Evolutionary conservation across 257 asterid genomes (phyloP).

Genomic region (Fraxinus quadrangulata): DNA sequence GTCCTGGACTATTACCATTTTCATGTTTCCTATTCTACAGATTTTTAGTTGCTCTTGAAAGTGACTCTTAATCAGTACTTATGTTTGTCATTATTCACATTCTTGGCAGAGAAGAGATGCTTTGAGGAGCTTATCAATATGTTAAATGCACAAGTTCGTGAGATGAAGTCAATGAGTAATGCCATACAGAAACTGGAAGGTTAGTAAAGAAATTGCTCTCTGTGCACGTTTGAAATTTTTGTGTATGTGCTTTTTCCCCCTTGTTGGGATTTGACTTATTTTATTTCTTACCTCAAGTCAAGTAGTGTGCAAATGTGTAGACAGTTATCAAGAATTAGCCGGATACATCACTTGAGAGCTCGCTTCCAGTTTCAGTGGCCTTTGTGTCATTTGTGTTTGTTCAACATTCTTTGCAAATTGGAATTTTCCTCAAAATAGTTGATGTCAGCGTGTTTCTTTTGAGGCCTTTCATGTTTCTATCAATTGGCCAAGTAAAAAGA

Average conservation of each 20-base stretch:
- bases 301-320: not conserved
- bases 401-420: not conserved
- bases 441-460: not conserved
- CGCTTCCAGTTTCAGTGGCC: not conserved
- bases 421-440: not conserved
- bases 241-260: not conserved
- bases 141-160: conserved; percentile 70
- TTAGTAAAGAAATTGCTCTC: conserved; percentile 34
- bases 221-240: not conserved
- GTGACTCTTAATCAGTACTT: conserved; percentile 7
- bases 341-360: not conserved
- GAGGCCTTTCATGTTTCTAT: not conserved
- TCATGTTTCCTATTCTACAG: not conserved
- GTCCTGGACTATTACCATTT: conserved; percentile 1
- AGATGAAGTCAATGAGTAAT: conserved; percentile 84
- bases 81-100: not conserved
- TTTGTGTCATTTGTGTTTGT: not conserved
- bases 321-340: not conserved
- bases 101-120: conserved; percentile 69
- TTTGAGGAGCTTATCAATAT: conserved; percentile 76
- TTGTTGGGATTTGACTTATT: not conserved
- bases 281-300: not conserved
- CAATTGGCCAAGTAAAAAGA: not conserved
- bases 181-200: conserved; percentile 80
- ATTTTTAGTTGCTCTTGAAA: conserved; percentile 5